Evolutionary conservation across 495 filamentous ascomycete species (phyloP).

Genomic region (Cairneyella variabilis): DNA sequence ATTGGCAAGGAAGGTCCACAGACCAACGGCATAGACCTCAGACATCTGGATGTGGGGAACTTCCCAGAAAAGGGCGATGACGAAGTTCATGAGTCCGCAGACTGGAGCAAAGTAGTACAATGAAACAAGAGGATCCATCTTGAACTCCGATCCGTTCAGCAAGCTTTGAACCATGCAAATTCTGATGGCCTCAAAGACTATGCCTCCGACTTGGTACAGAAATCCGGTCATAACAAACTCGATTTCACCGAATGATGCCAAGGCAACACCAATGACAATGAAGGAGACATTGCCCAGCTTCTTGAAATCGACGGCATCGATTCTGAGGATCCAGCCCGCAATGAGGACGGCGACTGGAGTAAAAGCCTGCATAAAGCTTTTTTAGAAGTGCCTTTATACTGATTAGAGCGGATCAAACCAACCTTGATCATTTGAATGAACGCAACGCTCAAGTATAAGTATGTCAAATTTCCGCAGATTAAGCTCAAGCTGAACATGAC

Average conservation of each 20-base stretch:
- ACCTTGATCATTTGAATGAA: slow-evolving; percentile 98
- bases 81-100: slow-evolving; percentile 84
- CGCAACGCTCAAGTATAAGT: slow-evolving; percentile 85
- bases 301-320: slow-evolving; percentile 72
- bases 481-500: slow-evolving; percentile 89
- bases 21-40: slow-evolving; percentile 72
- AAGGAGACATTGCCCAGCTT: slow-evolving; percentile 80
- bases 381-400: slow-evolving; percentile 35
- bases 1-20: slow-evolving; percentile 73
- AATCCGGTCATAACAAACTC: slow-evolving; percentile 84
- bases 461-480: slow-evolving; percentile 92
- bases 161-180: slow-evolving; percentile 89
- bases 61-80: slow-evolving; percentile 76
- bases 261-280: slow-evolving; percentile 85
- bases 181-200: slow-evolving; percentile 85
- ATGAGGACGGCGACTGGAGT: slow-evolving; percentile 87
- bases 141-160: slow-evolving; percentile 85
- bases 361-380: slow-evolving; percentile 54
- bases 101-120: slow-evolving; percentile 95
- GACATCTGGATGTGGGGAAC: slow-evolving; percentile 63
- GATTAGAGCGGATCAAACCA: background rate
- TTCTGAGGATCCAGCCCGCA: slow-evolving; percentile 76
- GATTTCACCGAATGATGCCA: slow-evolving; percentile 91
- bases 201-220: slow-evolving; percentile 78
- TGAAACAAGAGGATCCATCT: slow-evolving; percentile 96